Base-by-base conservation (phyloP, 1,139 yeast species). In the Petasospora fabianii region DNA sequence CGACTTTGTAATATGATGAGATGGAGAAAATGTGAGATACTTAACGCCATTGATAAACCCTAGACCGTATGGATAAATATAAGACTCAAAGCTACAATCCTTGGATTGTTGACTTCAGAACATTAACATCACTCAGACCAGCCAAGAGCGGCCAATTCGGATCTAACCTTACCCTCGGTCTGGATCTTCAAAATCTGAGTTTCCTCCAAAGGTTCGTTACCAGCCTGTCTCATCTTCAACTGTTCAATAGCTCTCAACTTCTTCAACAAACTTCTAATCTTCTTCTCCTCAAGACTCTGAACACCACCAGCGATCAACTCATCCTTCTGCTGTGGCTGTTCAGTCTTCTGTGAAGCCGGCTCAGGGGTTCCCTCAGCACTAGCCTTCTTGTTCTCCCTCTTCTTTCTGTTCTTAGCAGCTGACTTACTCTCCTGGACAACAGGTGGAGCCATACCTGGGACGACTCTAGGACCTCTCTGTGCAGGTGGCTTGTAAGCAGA, bases 241-340 rank as follows among this genome's bases (percentile, higher is more conserved):
- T 80, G 80, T 61, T 90, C 96, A 51, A 92, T 92, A 12, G 98
- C 97, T 57, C 97, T 77, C 50, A 92, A 73, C 65, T 94, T 94
- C 69, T 92, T 92, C 62, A 90, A 73, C 58, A 92, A 73, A 19
- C 95, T 81, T 60, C 98, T 77, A 50, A 87, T 82, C 65, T 88
- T 88, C 71, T 90, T 92, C 54, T 92, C 97, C 64, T 90, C 97
- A 19, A 81, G 65, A 10, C 84, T 73, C 36, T 73, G 69, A 32
- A 75, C 77, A 38, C 85, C 84, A 28, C 84, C 85, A 45, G 73
- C 68, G 27, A 78, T 78, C 36, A 64, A 41, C 13, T 60, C 52
- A 20, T 55, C 61, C 5, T n/a, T n/a, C n/a, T n/a, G n/a, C n/a
- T n/a, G n/a, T n/a, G 52, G 51, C 16, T 54, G 35, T 10, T 54